These are phyloP conservation scores for Blastocystis sp. DNA, from an alignment of 352 stramenopile genomes.

Conservation along the genomic window DNA sequence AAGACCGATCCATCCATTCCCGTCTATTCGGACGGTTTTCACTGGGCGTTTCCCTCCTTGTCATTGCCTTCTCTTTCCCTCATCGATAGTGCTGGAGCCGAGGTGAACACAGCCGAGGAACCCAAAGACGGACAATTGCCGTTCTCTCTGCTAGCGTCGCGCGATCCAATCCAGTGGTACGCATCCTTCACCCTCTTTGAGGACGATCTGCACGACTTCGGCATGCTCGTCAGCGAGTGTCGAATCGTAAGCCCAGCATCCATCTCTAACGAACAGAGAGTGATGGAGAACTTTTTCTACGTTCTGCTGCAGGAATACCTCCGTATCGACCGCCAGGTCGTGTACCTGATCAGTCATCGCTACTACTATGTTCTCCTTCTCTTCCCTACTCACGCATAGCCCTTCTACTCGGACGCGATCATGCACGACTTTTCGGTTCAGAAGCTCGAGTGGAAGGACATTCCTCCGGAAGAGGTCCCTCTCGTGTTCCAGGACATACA, in stretches of 20 bases:
- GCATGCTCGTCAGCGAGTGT: conserved; percentile 34
- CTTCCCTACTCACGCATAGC: background rate
- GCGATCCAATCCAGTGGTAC: conserved; percentile 46
- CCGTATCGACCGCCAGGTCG: conserved; percentile 7
- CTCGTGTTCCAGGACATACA: conserved; percentile 39
- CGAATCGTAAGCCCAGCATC: background rate
- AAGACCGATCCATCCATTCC: background rate
- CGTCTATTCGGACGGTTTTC: conserved; percentile 50
- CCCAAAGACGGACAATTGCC: conserved; percentile 3
- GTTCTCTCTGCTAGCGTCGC: conserved; percentile 1
- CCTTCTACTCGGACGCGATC: background rate
- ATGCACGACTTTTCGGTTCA: conserved; percentile 59
- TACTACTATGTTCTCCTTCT: conserved; percentile 31
- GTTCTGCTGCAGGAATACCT: conserved; percentile 37
- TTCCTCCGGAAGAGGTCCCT: background rate
- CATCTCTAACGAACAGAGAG: conserved; percentile 7
- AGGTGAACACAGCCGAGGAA: conserved; percentile 10
- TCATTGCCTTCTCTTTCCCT: background rate
- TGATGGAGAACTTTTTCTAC: conserved; percentile 54
- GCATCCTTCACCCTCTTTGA: conserved; percentile 33
- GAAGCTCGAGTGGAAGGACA: conserved; percentile 2
- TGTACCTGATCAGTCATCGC: conserved; percentile 67
- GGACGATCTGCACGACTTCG: conserved; percentile 62
- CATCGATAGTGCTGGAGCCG: conserved; percentile 38
- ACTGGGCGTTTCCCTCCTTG: conserved; percentile 70